Evolutionary conservation across 2,329 filamentous ascomycete species (phyloP), one percentile per base, ranked within the genome.

Genomic region (Fusarium pseudograminearum): DNA sequence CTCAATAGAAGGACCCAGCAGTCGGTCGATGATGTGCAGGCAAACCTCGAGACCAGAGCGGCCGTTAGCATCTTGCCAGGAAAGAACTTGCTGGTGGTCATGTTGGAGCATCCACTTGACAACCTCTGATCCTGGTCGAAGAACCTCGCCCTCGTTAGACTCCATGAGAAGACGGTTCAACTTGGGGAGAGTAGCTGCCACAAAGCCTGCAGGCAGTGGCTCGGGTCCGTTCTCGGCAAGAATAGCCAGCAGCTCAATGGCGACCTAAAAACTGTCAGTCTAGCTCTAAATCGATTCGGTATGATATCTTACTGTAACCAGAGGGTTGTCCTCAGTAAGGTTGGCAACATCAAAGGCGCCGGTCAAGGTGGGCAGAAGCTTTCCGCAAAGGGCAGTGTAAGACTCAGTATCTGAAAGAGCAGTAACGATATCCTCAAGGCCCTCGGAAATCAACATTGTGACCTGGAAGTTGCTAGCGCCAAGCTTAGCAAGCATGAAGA

Each of bases 381-480:
- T 97, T 72, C 89, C 84, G 77, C 95, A 97, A 9, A 99, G 86
- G 14, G 88, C 88, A 50, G 90, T 86, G 78, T 95, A 99, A 1
- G 89, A 86, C 11, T 92, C 88, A 9, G 86, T 82, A 24, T 90
- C 88, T 4, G 91, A 83, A 61, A 97, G 87, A 2, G 84, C 86
- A 52, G 86, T 84, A 8, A 94, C 91, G 59, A 98, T 90, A 44
- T 96, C 93, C 78, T 98, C 95, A 76, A 99, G 97, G 0, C 93
- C 90, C 80, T 99, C 96, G 36, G 89, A 91, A 26, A 98, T 91
- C 53, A 98, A 84, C 82, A 94, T 91, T 1, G 91, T 93, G 47
- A 98, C 88, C 78, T 98, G 94, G 82, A 97, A 97, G 81, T 97
- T 98, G 65, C 87, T 89, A 0, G 95, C 93, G 30, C 94, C 94